Percentiles rank a stretch among this genome's conserved stretches.
phyloP scores from a whole-genome alignment of 2,329 filamentous ascomycete species.

The Cadophora malorum region DNA sequence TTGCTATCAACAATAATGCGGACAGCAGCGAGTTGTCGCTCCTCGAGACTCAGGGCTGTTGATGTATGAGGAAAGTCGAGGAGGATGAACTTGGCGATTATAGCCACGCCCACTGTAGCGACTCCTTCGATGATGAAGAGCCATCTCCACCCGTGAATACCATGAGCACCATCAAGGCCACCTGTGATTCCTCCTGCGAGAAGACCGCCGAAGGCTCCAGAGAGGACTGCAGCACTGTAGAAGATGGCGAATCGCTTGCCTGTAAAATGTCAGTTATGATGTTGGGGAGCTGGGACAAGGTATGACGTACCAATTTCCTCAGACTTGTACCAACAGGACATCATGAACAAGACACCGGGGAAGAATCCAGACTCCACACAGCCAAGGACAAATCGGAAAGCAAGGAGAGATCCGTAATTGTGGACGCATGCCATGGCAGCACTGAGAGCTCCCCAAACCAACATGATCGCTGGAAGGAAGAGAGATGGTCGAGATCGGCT shows the following conservation, averaged over 20 bases:
- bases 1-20: slow-evolving; percentile 53
- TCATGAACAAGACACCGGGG: slow-evolving; percentile 57
- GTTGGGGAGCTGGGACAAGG: too few species aligned
- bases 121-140: slow-evolving; percentile 55
- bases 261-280: slow-evolving; percentile 1
- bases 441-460: slow-evolving; percentile 57
- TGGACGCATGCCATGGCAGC: slow-evolving; percentile 58
- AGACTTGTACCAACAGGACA: slow-evolving; percentile 64
- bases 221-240: slow-evolving; percentile 61
- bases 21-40: slow-evolving; percentile 49
- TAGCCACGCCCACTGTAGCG: slow-evolving; percentile 50
- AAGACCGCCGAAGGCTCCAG: slow-evolving; percentile 56
- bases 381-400: slow-evolving; percentile 56
- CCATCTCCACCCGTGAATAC: slow-evolving; percentile 60
- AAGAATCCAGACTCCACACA: slow-evolving; percentile 58
- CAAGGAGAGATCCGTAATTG: slow-evolving; percentile 55
- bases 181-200: slow-evolving; percentile 51
- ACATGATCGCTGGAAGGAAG: slow-evolving; percentile 52
- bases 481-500: slow-evolving; percentile 52
- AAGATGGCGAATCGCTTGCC: slow-evolving; percentile 62
- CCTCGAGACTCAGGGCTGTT: slow-evolving; percentile 39
- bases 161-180: slow-evolving; percentile 52
- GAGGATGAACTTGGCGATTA: slow-evolving; percentile 25
- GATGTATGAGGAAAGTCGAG: slow-evolving; percentile 26
- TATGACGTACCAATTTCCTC: slow-evolving; percentile 51